Base-by-base conservation (phyloP, 1,284 basidiomycete genomes). In the Cryptococcus jaspeensis region DNA sequence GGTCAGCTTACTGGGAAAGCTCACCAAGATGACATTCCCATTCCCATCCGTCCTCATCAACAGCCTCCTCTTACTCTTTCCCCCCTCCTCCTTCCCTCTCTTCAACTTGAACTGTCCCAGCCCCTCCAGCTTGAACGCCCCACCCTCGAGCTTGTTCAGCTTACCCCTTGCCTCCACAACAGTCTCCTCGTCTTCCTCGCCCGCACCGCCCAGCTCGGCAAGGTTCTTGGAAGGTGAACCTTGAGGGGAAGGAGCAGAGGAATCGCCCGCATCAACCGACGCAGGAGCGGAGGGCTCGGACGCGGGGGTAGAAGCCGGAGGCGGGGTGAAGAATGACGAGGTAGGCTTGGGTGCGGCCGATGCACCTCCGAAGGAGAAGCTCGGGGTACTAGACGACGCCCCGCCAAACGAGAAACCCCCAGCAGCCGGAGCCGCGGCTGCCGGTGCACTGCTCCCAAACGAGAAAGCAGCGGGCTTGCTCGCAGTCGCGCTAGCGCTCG, bases 161-260 rank as follows among this genome's bases (percentile, higher is more conserved):
- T 87, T 89, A 48, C 83, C 80, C 66, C 82, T 84, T 52, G 83
- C 78, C 50, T 82, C 80, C 70, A 86, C 80, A 18, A 81, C 77
- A 2, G 88, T 90, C 55, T 86, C 85, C 71, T 93, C 90, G 43
- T 87, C 81, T 72, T 93, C 88, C 76, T 92, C 90, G 16, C 78
- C 78, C 6, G 67, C 70, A 7, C 76, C 77, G 6, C 59, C 62
- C 1, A 56, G 61, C 28, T 67, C 65, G 3, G 72, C 72, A 8
- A 73, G 63, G 45, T 75, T 73, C 52, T 65, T 67, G 23, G 66
- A 62, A 1, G 58, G 56, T 49, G 60, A 60, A 16, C 52, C 59
- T 18, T 52, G 62, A 18, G 74, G 73, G 39, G 71, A 73, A 36
- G 65, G 59, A 7, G 57, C 54, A 22, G 28, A 32, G 8, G 48